Evolutionary conservation across 1,284 basidiomycete genomes (phyloP), one percentile per base, ranked within the genome.

Genomic region (Cerrena zonata): DNA sequence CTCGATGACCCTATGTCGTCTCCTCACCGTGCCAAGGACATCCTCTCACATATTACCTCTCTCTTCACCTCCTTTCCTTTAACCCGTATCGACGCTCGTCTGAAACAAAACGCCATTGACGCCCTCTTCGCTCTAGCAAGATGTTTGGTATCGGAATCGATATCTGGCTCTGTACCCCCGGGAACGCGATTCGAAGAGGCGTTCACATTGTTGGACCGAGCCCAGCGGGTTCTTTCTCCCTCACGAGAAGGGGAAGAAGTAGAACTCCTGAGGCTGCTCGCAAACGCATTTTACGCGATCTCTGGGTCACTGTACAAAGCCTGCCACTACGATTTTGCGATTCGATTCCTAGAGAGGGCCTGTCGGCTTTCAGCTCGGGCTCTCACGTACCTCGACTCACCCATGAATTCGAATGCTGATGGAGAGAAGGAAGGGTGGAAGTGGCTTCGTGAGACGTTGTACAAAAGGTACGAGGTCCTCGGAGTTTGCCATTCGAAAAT

Each of bases 381-480:
- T 4, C 61, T 80, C 19, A 10, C 19, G 13, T 5, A 22, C 5
- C 24, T 49, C 36, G 36, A 54, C 42, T 53, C 59, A 46, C 51
- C 49, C 21, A 18, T 22, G 19, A 30, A 22, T 5, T 4, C 18
- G 7, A 12, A 18, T 19, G 21, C 12, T 2, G 55, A 37, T 1
- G 58, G 52, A 5, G 68, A 72, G 51, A 71, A 73, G 44, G 68
- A 68, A 10, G 25, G 68, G 0, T 87, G 84, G 81, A 69, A 55
- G 45, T 75, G 79, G 52, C 70, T 89, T 2, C 74, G 79, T 52
- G 77, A 82, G 22, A 81, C 85, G 56, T 54, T 89, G 25, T 80
- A 77, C 56, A 75, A 82, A 37, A 71, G 90, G 37, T 91, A 82
- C 75, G 89, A 93, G 65, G 67, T 92, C n/a, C 70, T 93, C 21